Percentiles rank a stretch among this genome's conserved stretches.
Conservation (phyloP, 768 basidiomycete species). For the Boletus subcaerulescens region DNA sequence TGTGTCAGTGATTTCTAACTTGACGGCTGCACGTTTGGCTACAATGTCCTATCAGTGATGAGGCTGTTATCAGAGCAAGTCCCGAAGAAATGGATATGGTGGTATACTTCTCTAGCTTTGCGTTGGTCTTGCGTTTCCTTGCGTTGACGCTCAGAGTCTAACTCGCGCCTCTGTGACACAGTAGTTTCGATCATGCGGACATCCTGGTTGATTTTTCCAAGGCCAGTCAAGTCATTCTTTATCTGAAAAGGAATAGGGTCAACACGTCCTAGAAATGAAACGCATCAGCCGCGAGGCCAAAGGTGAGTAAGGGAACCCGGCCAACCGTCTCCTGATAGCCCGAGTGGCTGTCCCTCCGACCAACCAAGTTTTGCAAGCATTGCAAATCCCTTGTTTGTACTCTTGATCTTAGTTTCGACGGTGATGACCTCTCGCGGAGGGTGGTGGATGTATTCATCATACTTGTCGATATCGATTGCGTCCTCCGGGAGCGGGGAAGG, state of each 20-base stretch:
- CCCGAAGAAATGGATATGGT: neutral
- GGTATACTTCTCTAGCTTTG: constrained; percentile 59
- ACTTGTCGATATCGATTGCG: constrained; percentile 58
- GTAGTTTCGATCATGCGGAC: constrained; percentile 82
- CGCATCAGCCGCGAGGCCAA: neutral
- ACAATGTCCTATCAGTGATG: constrained; percentile 48
- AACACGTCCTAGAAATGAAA: constrained; percentile 55
- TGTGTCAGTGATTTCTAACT: constrained; percentile 63
- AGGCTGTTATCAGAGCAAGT: constrained; percentile 8
- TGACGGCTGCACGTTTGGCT: constrained; percentile 62
- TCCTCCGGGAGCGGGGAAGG: constrained; percentile 62
- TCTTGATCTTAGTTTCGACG: constrained; percentile 76
- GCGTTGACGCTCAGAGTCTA: constrained; percentile 79
- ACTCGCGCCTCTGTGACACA: constrained; percentile 72
- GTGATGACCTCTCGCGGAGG: constrained; percentile 66
- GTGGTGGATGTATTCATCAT: constrained; percentile 60
- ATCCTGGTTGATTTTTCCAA: constrained; percentile 78
- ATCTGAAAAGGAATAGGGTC: constrained; percentile 82
- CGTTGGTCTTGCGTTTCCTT: constrained; percentile 82
- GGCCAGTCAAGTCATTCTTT: constrained; percentile 73
- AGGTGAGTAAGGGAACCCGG: neutral
- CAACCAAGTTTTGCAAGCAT: constrained; percentile 82
- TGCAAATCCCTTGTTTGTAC: constrained; percentile 75
- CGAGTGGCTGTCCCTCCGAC: constrained; percentile 75
- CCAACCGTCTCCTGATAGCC: constrained; percentile 72